These are phyloP conservation scores for Theileria sp. DNA, from an alignment of 169 alveolate species.

Conservation along the genomic window DNA sequence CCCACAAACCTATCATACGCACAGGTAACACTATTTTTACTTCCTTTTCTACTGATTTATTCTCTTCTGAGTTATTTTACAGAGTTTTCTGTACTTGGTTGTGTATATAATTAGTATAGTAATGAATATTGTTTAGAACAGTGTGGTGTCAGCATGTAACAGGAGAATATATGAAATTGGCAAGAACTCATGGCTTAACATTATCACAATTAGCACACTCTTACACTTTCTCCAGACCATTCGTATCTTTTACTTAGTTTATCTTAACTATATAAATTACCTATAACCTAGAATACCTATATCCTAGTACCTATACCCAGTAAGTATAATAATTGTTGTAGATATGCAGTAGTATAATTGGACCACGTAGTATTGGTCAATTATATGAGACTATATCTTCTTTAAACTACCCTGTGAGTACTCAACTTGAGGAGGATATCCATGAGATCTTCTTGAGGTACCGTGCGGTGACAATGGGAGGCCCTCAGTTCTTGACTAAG, in stretches of 20 bases:
- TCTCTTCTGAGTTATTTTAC: background rate
- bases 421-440: constrained; percentile 67
- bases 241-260: constrained; percentile 54
- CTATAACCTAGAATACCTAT: no score
- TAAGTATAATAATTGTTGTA: background rate
- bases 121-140: constrained; percentile 46
- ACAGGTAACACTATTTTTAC: constrained; percentile 4
- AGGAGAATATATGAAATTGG: constrained; percentile 78
- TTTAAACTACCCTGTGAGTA: constrained; percentile 75
- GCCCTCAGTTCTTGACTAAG: constrained; percentile 74
- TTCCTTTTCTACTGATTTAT: background rate
- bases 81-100: background rate
- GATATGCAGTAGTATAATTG: constrained; percentile 76
- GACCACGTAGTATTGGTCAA: constrained; percentile 83
- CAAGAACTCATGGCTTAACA: constrained; percentile 78
- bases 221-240: constrained; percentile 78
- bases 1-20: constrained; percentile 79
- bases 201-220: constrained; percentile 74
- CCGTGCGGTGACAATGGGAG: constrained; percentile 86
- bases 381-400: constrained; percentile 75
- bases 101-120: no score
- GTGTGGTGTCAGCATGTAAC: constrained; percentile 83
- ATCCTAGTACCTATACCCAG: background rate
- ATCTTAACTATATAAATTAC: background rate
- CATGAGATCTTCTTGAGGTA: constrained; percentile 79